Base-by-base conservation (phyloP, 2,329 filamentous ascomycete genomes). In the Diaporthe caulivora region DNA sequence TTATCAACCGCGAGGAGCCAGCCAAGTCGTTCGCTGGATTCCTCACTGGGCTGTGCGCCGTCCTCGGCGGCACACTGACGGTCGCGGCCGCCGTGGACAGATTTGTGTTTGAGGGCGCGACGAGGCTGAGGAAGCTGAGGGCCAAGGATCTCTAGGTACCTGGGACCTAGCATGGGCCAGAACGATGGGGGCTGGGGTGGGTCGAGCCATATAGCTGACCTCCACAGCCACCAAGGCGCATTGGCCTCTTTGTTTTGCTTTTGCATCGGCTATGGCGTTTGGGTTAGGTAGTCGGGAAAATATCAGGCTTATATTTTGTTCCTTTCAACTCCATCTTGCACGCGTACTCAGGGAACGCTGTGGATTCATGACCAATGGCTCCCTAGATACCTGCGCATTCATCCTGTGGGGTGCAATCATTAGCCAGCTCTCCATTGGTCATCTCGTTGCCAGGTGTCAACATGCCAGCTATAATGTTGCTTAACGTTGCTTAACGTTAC, bases 21-120 rank as follows among this genome's bases (percentile, higher is more conserved):
- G 87, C 92, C 75, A 98, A 98, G 87, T 93, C 93, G 6, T 97
- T 99, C 82, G 91, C 94, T 0, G 94, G 94, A 24, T 99, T 99
- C 87, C 84, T 99, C 73, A 96, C 97, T 1, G 97, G 97, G 62
- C 91, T 99, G 26, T 99, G 97, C 82, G 96, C 96, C 49, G 93
- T 98, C 75, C 92, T 99, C 67, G 97, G 97, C 75, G 97, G 97
- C 77, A 99, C 97, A 0, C 85, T 99, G 77, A 99, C 97, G 0
- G 97, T 99, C 24, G 97, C 97, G 15, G 97, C 97, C 8, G 97
- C 97, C 6, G 87, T 99, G 42, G 97, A 99, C 82, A 91, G 97
- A 72, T 94, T 93, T 65, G 84, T 98, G 75, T 99, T 98, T 79
- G 97, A 99, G 84, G 97, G 97, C 54, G 89, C 90, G 3, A 91